Conservation (phyloP, 495 filamentous ascomycete genomes). For the Penicillium angulare region DNA sequence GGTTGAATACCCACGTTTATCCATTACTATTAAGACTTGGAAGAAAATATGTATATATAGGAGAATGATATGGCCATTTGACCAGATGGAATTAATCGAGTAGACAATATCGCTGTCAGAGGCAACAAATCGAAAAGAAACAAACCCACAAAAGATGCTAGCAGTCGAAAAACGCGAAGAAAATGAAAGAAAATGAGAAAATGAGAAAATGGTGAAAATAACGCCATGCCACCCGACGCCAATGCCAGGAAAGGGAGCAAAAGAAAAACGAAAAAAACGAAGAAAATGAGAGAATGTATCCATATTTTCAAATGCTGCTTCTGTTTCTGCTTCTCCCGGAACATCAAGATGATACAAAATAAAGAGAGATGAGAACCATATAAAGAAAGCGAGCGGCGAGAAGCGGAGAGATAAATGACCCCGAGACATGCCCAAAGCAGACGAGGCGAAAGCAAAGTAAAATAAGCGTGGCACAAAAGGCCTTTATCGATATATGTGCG, state of each 20-base stretch:
- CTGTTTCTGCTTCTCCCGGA: not conserved
- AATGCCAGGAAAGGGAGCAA: too few relatives aligned
- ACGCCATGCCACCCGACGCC: conserved; percentile 27
- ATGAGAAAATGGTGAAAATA: conserved; percentile 6
- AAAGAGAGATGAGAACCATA: not conserved
- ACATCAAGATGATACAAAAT: conserved; percentile 3
- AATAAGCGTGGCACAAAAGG: not conserved
- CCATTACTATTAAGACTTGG: too few relatives aligned
- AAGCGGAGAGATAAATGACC: conserved; percentile 1
- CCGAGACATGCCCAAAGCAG: not conserved
- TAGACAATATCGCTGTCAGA: conserved; percentile 1
- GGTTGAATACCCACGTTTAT: too few relatives aligned
- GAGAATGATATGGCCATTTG: not conserved
- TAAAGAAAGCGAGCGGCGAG: too few relatives aligned
- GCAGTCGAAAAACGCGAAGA: not conserved
- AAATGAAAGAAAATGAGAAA: not conserved
- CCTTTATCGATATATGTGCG: conserved; percentile 22
- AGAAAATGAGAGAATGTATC: conserved; percentile 15
- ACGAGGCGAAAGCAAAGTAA: not conserved
- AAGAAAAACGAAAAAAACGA: too few relatives aligned
- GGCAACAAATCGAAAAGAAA: too few relatives aligned
- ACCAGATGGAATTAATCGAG: conserved; percentile 1
- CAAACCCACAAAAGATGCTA: not conserved
- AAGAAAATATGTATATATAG: not conserved
- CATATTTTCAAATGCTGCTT: conserved; percentile 11